Percentiles rank a stretch among this genome's conserved stretches.
Evolutionary conservation across 306 rosid genomes (phyloP).

Genomic region (cucumber (Cucumis sativus)): Cucumber_9930_V3 NC_026655.2:5665501-5666000

Average conservation of each 20-base stretch:
- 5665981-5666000: constrained; percentile 24
- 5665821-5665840: background rate
- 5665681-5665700: constrained; percentile 11
- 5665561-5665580: constrained; percentile 29
- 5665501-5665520: constrained; percentile 21
- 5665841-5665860: constrained; percentile 8
- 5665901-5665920: constrained; percentile 24
- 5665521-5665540: constrained; percentile 28
- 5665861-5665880: constrained; percentile 20
- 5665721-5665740: background rate
- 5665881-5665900: constrained; percentile 26
- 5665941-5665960: constrained; percentile 14
- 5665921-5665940: constrained; percentile 13
- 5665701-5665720: constrained; percentile 18
- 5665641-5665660: constrained; percentile 28
- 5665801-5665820: constrained; percentile 23
- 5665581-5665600: constrained; percentile 28
- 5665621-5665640: constrained; percentile 27
- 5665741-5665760: constrained; percentile 13
- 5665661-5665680: constrained; percentile 20
- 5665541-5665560: constrained; percentile 22
- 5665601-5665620: constrained; percentile 33
- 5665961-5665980: constrained; percentile 8
- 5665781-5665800: constrained; percentile 22
- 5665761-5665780: constrained; percentile 14